Evolutionary conservation across 139 green algal species (phyloP), one percentile per base, ranked within the genome.

Genomic region (Limnomonas spitsbergensis): DNA sequence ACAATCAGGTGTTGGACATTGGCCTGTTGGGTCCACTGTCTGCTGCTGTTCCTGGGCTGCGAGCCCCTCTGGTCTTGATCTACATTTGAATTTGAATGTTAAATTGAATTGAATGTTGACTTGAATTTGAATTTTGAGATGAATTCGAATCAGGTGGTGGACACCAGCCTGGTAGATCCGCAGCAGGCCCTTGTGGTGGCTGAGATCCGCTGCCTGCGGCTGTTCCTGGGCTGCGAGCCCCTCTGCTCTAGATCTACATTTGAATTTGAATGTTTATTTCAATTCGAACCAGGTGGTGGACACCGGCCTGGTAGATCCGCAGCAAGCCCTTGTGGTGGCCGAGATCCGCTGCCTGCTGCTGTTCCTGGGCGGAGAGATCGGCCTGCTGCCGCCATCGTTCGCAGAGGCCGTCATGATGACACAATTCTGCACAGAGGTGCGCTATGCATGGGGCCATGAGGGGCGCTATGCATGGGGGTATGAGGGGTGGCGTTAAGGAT

Each of bases 21-120:
- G 83, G 83, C 71, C 38, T 80, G 40, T 72, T 84, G 66, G 79
- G 53, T 2, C 78, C 76, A 32, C 69, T 73, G 6, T 40, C 82
- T 93, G 76, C 68, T 88, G 24, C 69, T 87, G 68, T 93, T 81
- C 78, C 77, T 90, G 37, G 78, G 90, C 24, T 61, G 47, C 47
- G 47, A 61, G 47, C 20, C 47, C 20, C 47, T 61, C 14, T 61
- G 47, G 20, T 61, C 47, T 61, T 61, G 20, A 20, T 61, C 20
- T 61, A 29, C 47, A 61, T 61, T 14, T 20, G 20, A 29, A 61
- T 61, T 61, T 14, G n/a, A n/a, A n/a, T n/a, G n/a, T n/a, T n/a
- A n/a, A n/a, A n/a, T n/a, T n/a, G n/a, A n/a, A n/a, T n/a, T n/a
- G n/a, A n/a, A n/a, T n/a, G n/a, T n/a, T n/a, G n/a, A n/a, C n/a